Evolutionary conservation across 208 protist genomes (phyloP).

Genomic region (Leptomonas seymouri): DNA sequence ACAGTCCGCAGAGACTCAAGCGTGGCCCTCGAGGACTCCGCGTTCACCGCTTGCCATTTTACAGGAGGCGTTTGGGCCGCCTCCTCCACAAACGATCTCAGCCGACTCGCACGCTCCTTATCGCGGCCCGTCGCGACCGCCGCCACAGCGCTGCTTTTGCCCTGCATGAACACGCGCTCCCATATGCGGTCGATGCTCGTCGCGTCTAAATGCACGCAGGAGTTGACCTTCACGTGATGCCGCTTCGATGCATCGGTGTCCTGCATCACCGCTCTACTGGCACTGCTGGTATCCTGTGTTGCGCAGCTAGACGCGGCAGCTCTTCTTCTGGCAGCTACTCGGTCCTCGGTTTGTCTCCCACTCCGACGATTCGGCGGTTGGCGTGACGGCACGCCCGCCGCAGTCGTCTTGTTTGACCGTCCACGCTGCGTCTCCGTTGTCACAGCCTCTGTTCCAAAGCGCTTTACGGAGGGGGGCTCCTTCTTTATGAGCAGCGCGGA

Average conservation of each 20-base stretch:
- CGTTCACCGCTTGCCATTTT: not conserved
- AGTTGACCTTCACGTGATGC: slow-evolving; percentile 29
- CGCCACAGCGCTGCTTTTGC: slow-evolving; percentile 5
- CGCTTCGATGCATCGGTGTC: slow-evolving; percentile 25
- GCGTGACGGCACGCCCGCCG: not conserved
- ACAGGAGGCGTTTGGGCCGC: slow-evolving; percentile 10
- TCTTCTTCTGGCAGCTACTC: no score
- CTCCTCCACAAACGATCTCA: not conserved
- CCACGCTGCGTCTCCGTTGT: not conserved
- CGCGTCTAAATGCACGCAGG: slow-evolving; percentile 26
- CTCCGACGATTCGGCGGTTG: not conserved
- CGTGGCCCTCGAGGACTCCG: not conserved
- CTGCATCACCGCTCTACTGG: slow-evolving; percentile 13
- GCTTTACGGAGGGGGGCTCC: not conserved
- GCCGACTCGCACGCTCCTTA: slow-evolving; percentile 8
- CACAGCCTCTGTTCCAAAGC: not conserved
- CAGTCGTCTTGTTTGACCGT: not conserved
- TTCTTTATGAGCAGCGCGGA: slow-evolving; percentile 16
- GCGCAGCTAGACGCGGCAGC: not conserved
- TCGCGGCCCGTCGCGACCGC: slow-evolving; percentile 1
- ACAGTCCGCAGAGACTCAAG: not conserved
- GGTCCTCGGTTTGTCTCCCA: not conserved
- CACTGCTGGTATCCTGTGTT: not conserved
- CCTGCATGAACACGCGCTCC: slow-evolving; percentile 28
- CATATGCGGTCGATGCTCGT: slow-evolving; percentile 35